Conservation (phyloP, 2,329 filamentous ascomycete species). For the Boeremia lycopersici region DNA sequence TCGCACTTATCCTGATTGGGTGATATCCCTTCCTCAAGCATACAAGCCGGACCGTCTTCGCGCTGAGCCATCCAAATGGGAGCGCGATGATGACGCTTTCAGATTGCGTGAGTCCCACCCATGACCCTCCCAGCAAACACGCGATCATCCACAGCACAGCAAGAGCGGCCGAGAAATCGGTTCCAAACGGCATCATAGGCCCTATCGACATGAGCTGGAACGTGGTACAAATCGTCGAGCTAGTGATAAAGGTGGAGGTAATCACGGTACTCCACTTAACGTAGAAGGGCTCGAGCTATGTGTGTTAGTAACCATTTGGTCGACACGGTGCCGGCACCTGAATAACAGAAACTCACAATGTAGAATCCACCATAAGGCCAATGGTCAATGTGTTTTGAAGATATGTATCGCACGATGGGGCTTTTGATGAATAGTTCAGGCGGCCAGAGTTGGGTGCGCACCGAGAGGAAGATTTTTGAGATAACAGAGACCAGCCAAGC, state of each 20-base stretch:
- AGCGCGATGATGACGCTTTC: background rate
- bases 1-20: background rate
- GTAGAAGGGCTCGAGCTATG: background rate
- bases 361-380: background rate
- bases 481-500: background rate
- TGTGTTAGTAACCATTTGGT: background rate
- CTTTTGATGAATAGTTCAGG: background rate
- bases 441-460: background rate
- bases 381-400: background rate
- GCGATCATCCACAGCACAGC: background rate
- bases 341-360: too few relatives aligned
- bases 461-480: too few relatives aligned
- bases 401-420: background rate
- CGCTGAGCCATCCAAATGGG: background rate
- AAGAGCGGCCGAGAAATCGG: background rate
- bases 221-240: background rate
- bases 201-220: background rate
- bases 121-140: background rate
- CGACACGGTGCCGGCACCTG: too few relatives aligned
- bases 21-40: background rate
- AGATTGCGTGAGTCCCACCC: background rate
- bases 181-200: background rate
- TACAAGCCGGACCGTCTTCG: background rate
- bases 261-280: background rate
- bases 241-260: background rate